Percentiles rank a stretch among this genome's conserved stretches.
These are phyloP conservation scores for Filobasidium uniguttulatum DNA, from an alignment of 1,284 basidiomycete species.

Conservation along the genomic window DNA sequence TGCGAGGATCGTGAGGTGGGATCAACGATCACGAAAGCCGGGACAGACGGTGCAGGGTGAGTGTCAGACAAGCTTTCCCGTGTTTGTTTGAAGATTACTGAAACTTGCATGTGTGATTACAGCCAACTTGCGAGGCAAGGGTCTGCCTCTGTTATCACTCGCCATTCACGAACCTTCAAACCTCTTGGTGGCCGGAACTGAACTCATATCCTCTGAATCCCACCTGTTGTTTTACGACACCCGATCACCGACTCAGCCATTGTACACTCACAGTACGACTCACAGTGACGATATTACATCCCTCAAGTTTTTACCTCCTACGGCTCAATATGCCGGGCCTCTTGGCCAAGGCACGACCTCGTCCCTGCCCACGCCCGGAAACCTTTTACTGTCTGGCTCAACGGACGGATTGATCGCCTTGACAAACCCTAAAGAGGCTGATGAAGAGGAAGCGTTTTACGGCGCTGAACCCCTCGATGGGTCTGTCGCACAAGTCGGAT, in stretches of 20 bases:
- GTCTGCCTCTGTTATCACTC: slow-evolving; percentile 31
- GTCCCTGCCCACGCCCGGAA: slow-evolving; percentile 17
- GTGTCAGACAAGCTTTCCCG: slow-evolving; percentile 8
- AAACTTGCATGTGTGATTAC: too few relatives aligned
- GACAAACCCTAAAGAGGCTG: slow-evolving; percentile 34
- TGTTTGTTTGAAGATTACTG: too few relatives aligned
- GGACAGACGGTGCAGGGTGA: slow-evolving; percentile 30
- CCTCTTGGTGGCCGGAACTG: slow-evolving; percentile 39
- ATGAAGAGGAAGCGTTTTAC: slow-evolving; percentile 40
- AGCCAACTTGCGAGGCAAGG: slow-evolving; percentile 29
- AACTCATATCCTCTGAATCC: slow-evolving; percentile 38
- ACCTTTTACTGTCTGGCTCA: slow-evolving; percentile 37
- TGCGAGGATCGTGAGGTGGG: slow-evolving; percentile 31
- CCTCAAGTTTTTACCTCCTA: slow-evolving; percentile 36
- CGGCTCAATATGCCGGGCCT: slow-evolving; percentile 20
- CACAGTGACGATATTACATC: slow-evolving; percentile 42
- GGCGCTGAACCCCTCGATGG: slow-evolving; percentile 34
- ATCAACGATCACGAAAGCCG: slow-evolving; percentile 26
- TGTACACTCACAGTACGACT: slow-evolving; percentile 38
- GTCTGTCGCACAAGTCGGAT: slow-evolving; percentile 27
- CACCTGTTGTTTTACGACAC: slow-evolving; percentile 40
- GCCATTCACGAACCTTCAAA: slow-evolving; percentile 28
- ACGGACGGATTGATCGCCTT: slow-evolving; percentile 40
- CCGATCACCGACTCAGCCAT: slow-evolving; percentile 28
- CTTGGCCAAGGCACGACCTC: slow-evolving; percentile 11